Conservation (phyloP, 768 basidiomycete genomes). For the Gyrodon lividus region DNA sequence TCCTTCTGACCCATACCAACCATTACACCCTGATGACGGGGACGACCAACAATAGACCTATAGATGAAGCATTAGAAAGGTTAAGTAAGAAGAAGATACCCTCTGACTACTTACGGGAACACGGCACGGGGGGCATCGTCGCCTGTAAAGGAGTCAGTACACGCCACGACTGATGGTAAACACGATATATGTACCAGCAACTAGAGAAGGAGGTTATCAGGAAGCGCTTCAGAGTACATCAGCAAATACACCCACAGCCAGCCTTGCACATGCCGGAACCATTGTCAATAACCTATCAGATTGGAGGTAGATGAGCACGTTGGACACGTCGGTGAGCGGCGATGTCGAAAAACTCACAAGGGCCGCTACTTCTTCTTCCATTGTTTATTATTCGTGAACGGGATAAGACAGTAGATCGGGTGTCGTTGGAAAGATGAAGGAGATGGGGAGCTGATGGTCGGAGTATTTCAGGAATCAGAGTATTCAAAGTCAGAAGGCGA, state of each 20-base stretch:
- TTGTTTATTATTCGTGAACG: slow-evolving; percentile 30
- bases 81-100: slow-evolving; percentile 1
- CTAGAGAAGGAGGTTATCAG: slow-evolving; percentile 35
- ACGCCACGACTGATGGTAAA: neutral
- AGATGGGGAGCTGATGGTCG: slow-evolving; percentile 23
- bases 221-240: slow-evolving; percentile 12
- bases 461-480: slow-evolving; percentile 28
- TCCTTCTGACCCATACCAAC: slow-evolving; percentile 97
- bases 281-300: slow-evolving; percentile 81
- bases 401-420: slow-evolving; percentile 14
- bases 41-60: slow-evolving; percentile 92
- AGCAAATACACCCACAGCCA: slow-evolving; percentile 69
- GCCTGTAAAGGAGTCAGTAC: slow-evolving; percentile 44
- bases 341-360: slow-evolving; percentile 34
- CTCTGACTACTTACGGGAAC: slow-evolving; percentile 73
- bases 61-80: slow-evolving; percentile 11
- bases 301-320: neutral
- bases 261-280: slow-evolving; percentile 99
- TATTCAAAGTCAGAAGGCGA: slow-evolving; percentile 17
- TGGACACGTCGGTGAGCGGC: slow-evolving; percentile 1
- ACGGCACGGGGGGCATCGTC: slow-evolving; percentile 92
- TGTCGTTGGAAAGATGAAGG: slow-evolving; percentile 17
- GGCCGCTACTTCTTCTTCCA: slow-evolving; percentile 69
- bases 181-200: slow-evolving; percentile 52
- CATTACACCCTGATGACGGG: slow-evolving; percentile 94